Base-by-base conservation (phyloP, 2,329 filamentous ascomycete genomes). In the Colletotrichum lini region DNA sequence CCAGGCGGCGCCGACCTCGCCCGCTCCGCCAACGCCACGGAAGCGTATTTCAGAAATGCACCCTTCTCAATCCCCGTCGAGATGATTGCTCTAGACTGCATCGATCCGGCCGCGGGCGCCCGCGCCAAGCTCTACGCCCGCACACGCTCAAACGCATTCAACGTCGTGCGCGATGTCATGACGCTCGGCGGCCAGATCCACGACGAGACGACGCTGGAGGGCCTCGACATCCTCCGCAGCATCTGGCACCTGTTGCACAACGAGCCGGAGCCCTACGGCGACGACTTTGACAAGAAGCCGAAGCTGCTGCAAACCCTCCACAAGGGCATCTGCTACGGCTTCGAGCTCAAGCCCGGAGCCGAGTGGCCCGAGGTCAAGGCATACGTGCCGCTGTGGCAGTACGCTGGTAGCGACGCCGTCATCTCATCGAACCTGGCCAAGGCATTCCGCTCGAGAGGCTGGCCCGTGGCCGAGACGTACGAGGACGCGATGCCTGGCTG, bases 381-480 rank as follows among this genome's bases (percentile, higher is more conserved):
- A 5, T 78, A 78, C 65, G 74, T 78, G 0, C 77, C 77, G n/a
- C 40, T 77, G 42, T 74, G 73, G n/a, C 75, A 78, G 44, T 78
- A 73, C 18, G 70, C 72, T 21, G 66, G 73, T n/a, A 73, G 67
- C 58, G 72, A 73, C 54, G 50, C 62, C 10, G 62, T 53, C 23
- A 45, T 73, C 59, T 63, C 70, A 5, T 15, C 65, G 44, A 73
- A 73, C 44, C 54, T 73, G 23, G 70, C 70, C 54, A 62, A 54
- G 30, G 66, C 60, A 4, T 73, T 73, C 72, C 49, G 44, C 15
- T 57, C 45, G 1, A 59, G 72, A 18, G 72, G 72, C 4, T 73
- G 72, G 72, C 40, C 70, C n/a, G 59, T 73, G 3, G 72, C 60
- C 13, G 70, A 70, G 44, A 26, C 49, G 49, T 73, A 73, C n/a